phyloP scores from a whole-genome alignment of 495 filamentous ascomycete genomes.

The Xylaria acuta region DNA sequence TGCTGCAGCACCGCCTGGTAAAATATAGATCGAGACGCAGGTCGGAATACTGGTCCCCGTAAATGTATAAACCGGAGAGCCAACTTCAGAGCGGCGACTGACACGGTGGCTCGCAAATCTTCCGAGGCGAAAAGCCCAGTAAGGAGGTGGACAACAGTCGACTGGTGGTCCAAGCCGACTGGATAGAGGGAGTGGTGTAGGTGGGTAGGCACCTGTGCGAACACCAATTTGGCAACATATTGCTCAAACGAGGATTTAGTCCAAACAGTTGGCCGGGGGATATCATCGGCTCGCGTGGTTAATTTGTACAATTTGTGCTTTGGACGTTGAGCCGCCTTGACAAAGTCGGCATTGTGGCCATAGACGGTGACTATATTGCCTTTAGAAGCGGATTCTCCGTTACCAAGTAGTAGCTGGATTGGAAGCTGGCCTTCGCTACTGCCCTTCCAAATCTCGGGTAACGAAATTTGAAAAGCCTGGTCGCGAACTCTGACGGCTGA shows the following conservation, averaged over 20 bases:
- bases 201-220: constrained; percentile 34
- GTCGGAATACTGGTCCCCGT: constrained; percentile 26
- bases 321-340: not conserved
- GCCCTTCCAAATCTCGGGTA: constrained; percentile 21
- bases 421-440: not conserved
- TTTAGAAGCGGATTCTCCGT: constrained; percentile 19
- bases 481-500: constrained; percentile 32
- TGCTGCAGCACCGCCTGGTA: constrained; percentile 28
- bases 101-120: constrained; percentile 30
- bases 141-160: constrained; percentile 39
- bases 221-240: constrained; percentile 44
- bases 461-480: constrained; percentile 10
- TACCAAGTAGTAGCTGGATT: constrained; percentile 25
- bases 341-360: not conserved
- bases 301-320: constrained; percentile 31
- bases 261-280: constrained; percentile 43
- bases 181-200: constrained; percentile 40
- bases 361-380: constrained; percentile 33
- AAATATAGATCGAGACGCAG: constrained; percentile 33
- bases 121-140: constrained; percentile 38
- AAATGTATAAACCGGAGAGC: constrained; percentile 44
- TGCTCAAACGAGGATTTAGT: constrained; percentile 43
- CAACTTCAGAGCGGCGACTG: constrained; percentile 45
- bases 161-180: constrained; percentile 30
- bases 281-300: constrained; percentile 38